phyloP scores from a whole-genome alignment of 495 filamentous ascomycete genomes.

The Talaromyces thailandensis region DNA sequence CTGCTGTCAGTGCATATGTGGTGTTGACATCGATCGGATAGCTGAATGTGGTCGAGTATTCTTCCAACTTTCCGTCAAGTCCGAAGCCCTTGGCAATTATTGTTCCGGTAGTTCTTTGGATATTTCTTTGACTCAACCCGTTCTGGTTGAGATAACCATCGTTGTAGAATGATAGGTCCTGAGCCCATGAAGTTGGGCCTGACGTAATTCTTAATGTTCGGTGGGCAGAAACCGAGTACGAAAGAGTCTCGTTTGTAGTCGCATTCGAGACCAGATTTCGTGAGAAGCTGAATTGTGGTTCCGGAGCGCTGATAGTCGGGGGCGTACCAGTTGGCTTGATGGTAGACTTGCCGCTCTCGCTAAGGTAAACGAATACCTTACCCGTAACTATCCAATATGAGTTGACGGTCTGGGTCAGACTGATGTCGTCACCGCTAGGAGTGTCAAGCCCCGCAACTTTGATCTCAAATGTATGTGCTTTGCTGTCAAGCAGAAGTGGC shows the following conservation, averaged over 20 bases:
- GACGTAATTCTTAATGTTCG: slow-evolving; percentile 49
- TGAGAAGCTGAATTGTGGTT: slow-evolving; percentile 31
- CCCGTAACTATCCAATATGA: slow-evolving; percentile 76
- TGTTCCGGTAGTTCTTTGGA: slow-evolving; percentile 50
- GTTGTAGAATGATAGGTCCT: slow-evolving; percentile 50
- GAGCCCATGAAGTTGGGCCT: slow-evolving; percentile 47
- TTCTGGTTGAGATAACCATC: slow-evolving; percentile 45
- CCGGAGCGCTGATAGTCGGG: slow-evolving; percentile 23
- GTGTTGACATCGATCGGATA: slow-evolving; percentile 59
- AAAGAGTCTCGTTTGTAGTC: slow-evolving; percentile 49
- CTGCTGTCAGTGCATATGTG: slow-evolving; percentile 34
- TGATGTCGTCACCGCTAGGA: slow-evolving; percentile 28
- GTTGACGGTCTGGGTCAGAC: slow-evolving; percentile 52
- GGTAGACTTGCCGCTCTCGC: slow-evolving; percentile 17
- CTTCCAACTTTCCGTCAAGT: slow-evolving; percentile 15
- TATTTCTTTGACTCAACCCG: slow-evolving; percentile 54
- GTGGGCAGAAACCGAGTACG: slow-evolving; percentile 47
- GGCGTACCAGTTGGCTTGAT: slow-evolving; percentile 42
- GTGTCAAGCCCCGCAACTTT: slow-evolving; percentile 53
- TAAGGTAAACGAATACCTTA: slow-evolving; percentile 70
- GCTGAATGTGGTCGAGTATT: slow-evolving; percentile 37
- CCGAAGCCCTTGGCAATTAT: slow-evolving; percentile 1
- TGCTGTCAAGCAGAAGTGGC: slow-evolving; percentile 55
- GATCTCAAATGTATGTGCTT: slow-evolving; percentile 62
- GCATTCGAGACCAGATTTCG: slow-evolving; percentile 30